A percentile compares a stretch with the other conserved stretches of the same genome.
Evolutionary conservation across 1,139 yeast species (phyloP).

Genomic region (Sugiyamaella xylanicola): DNA sequence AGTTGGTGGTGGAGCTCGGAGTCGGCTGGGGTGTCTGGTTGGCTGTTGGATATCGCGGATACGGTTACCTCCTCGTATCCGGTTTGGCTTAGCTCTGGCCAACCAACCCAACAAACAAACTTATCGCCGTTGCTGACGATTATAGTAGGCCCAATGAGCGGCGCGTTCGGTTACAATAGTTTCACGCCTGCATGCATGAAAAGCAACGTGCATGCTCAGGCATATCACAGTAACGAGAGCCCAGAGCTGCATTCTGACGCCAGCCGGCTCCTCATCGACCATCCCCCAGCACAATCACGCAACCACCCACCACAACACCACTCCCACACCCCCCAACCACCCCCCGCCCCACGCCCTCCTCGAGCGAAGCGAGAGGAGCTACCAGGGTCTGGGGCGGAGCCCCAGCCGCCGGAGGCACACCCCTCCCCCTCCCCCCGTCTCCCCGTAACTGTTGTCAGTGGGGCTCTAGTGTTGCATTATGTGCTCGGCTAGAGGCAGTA

Average conservation of each 20-base stretch:
- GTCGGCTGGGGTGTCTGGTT: too few species aligned
- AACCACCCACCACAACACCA: neutral
- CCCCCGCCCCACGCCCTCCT: neutral
- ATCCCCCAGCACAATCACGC: too few species aligned
- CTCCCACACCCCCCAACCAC: neutral
- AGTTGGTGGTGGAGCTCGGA: too few species aligned
- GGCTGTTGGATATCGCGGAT: too few species aligned
- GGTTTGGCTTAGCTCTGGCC: too few species aligned
- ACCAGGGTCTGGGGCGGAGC: neutral
- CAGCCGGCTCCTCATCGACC: neutral
- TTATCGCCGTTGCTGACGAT: neutral
- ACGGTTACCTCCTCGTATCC: too few species aligned
- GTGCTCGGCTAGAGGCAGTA: slow-evolving; percentile 4
- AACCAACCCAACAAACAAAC: neutral
- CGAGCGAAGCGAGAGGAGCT: neutral
- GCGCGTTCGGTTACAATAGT: neutral
- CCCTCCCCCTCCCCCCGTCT: neutral
- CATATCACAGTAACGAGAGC: neutral
- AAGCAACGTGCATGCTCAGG: neutral
- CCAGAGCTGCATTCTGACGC: neutral
- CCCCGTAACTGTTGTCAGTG: neutral
- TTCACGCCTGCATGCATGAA: neutral
- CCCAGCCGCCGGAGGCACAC: slow-evolving; percentile 2
- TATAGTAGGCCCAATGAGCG: neutral
- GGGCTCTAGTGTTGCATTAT: neutral